phyloP scores from a whole-genome alignment of 1,139 yeast species.

The Hansenula sp. region DNA sequence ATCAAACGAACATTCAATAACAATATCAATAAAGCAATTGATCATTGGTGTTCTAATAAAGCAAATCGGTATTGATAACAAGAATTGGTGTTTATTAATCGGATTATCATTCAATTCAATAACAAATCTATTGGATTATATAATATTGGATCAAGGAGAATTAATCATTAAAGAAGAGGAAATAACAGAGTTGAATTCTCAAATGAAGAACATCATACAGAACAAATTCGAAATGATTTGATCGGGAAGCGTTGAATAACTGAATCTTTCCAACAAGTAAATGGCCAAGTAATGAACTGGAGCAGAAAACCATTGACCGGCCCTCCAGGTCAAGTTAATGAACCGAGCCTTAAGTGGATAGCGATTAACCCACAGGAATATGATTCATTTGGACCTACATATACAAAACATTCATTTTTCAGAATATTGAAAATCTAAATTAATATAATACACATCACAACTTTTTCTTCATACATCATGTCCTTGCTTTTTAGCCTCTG shows the following conservation, averaged over 20 bases:
- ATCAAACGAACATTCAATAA: neutral
- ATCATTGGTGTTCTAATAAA: slow-evolving; percentile 7
- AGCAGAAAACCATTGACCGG: too few species aligned
- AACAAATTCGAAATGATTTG: slow-evolving; percentile 1
- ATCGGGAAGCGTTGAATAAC: neutral
- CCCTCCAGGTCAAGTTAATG: too few species aligned
- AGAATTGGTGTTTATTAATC: neutral
- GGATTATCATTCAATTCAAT: neutral
- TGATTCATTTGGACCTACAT: neutral
- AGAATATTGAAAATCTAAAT: too few species aligned
- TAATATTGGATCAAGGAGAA: neutral
- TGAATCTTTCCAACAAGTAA: neutral
- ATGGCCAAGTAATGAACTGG: too few species aligned
- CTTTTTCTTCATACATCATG: neutral
- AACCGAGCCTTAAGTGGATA: neutral
- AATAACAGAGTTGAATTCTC: neutral
- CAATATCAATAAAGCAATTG: slow-evolving; percentile 7
- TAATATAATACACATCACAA: too few species aligned
- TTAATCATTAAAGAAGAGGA: neutral
- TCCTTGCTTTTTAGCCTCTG: slow-evolving; percentile 1
- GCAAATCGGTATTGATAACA: neutral
- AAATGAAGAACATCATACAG: slow-evolving; percentile 2
- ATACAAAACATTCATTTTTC: neutral
- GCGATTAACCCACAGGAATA: neutral
- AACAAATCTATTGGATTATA: neutral